These are phyloP conservation scores for Phytomonas francai DNA, from an alignment of 208 protist species.

Conservation along the genomic window DNA sequence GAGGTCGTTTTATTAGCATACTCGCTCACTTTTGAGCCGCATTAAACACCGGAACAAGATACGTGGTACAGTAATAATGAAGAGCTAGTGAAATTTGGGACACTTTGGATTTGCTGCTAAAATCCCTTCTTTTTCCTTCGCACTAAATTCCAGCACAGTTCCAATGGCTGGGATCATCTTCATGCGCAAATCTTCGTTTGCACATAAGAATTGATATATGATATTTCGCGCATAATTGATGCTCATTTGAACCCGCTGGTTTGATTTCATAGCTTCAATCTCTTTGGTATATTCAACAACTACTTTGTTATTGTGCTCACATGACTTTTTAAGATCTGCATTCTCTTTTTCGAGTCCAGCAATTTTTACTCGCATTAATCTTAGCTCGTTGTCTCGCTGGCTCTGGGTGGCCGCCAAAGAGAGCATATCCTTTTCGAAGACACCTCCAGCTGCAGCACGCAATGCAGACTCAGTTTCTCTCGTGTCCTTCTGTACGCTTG, in stretches of 20 bases:
- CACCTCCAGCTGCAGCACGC: conserved; percentile 22
- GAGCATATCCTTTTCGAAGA: conserved; percentile 47
- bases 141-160: conserved; percentile 75
- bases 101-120: conserved; percentile 51
- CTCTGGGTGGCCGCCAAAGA: conserved; percentile 28
- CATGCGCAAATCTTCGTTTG: conserved; percentile 46
- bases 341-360: conserved; percentile 42
- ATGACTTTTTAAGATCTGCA: conserved; percentile 31
- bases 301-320: conserved; percentile 53
- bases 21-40: neutral
- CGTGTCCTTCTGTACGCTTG: conserved; percentile 1
- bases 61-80: neutral
- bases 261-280: conserved; percentile 47
- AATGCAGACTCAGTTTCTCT: conserved; percentile 19
- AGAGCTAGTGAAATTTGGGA: conserved; percentile 51
- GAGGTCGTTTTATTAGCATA: neutral
- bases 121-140: conserved; percentile 67
- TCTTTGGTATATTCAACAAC: conserved; percentile 62
- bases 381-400: conserved; percentile 24
- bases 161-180: conserved; percentile 85
- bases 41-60: neutral
- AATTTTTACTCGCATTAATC: conserved; percentile 15
- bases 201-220: conserved; percentile 66
- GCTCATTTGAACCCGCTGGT: conserved; percentile 55
- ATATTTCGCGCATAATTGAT: conserved; percentile 81